Evolutionary conservation across 2,329 filamentous ascomycete genomes (phyloP).

Genomic region (Xylariaceae sp.): DNA sequence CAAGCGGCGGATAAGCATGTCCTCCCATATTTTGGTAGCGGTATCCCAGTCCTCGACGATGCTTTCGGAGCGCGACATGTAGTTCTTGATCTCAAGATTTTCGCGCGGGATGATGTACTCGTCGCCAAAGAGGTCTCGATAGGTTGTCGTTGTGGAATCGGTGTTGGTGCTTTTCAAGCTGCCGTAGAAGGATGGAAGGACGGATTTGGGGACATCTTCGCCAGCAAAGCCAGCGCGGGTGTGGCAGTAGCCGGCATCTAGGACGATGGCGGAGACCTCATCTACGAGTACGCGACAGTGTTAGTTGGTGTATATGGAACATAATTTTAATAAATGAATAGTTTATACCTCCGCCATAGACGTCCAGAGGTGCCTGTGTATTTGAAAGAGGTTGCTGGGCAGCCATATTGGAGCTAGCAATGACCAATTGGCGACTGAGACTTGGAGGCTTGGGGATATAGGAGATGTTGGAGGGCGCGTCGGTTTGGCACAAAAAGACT

Average conservation of each 20-base stretch:
- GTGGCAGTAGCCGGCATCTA: constrained; percentile 88
- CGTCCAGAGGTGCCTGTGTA: constrained; percentile 28
- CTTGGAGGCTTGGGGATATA: constrained; percentile 5
- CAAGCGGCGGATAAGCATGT: constrained; percentile 82
- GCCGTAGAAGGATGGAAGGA: constrained; percentile 88
- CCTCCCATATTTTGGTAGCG: constrained; percentile 85
- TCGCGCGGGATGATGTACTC: constrained; percentile 77
- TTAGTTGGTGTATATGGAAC: no score
- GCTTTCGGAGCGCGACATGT: constrained; percentile 76
- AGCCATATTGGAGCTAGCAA: constrained; percentile 20
- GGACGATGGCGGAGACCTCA: constrained; percentile 93
- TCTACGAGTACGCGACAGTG: constrained; percentile 49
- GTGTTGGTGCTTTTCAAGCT: constrained; percentile 46
- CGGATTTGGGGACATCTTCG: constrained; percentile 93
- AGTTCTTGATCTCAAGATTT: constrained; percentile 82
- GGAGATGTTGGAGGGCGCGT: not conserved
- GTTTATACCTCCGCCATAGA: constrained; percentile 32
- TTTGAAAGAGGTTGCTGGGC: constrained; percentile 29
- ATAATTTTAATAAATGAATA: no score
- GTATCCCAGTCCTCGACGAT: constrained; percentile 96
- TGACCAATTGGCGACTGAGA: constrained; percentile 7
- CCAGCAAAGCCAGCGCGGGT: constrained; percentile 95
- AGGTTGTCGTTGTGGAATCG: constrained; percentile 36
- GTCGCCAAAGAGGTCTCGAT: constrained; percentile 74
- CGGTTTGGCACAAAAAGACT: no score